Evolutionary conservation across 202 grass and related monocot species (phyloP), one percentile per base, ranked within the genome.

Genomic region (Elaeis oleifera): DNA sequence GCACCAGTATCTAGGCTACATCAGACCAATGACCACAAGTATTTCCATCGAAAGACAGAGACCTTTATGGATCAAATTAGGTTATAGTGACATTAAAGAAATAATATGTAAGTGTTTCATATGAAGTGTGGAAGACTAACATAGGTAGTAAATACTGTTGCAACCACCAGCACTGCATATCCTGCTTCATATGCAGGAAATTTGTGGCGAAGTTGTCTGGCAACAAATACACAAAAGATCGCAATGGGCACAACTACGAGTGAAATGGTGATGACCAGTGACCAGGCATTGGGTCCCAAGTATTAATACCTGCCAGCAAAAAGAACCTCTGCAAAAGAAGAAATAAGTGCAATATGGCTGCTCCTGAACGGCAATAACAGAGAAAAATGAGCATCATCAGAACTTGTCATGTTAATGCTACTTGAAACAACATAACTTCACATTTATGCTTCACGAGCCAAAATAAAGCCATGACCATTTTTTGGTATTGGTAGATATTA

Each of bases 261-360:
- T 7, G 70, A 74, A 60, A 83, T 67, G n/a, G 87, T 80, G 52
- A 90, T 3, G 58, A 72, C 54, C 53, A 90, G 73, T 55, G 79
- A 83, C 70, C 82, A 78, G 27, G 82, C 87, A 80, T 90, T 79
- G 64, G 83, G 87, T 69, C 87, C 87, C 87, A 65, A 83, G 86
- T 73, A 90, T 86, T 69, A 90, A 78, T 23, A 23, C 49, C 83
- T 79, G 3, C 87, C 87, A 59, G 66, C 26, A 80, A 70, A 22
- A 86, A 62, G 65, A 90, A 90, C 56, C 48, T 86, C 87, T 86
- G 83, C 76, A 79, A 39, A 75, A 48, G 7, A 67, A 81, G 27
- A 61, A 23, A 68, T 22, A 74, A 56, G 56, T 56, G 49, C 21
- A 29, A 53, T 76, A 74, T 3, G 4, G 28, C 54, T 56, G 48